These are phyloP conservation scores for Cyclotella cryptica DNA, from an alignment of 108 stramenopile species.

Conservation along the genomic window DNA sequence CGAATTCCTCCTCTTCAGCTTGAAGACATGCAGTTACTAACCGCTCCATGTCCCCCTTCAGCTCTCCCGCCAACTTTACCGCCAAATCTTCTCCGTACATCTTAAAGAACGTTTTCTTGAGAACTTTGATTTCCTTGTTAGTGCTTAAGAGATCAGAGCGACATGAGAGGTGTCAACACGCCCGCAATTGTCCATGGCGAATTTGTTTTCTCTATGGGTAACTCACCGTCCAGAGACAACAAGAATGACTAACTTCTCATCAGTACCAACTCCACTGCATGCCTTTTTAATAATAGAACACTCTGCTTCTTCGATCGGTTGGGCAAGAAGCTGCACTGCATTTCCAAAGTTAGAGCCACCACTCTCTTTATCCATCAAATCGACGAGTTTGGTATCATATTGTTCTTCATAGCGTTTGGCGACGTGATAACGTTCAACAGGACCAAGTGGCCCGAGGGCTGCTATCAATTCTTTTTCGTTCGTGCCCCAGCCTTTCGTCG, in stretches of 20 bases:
- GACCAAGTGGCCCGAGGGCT: slow-evolving; percentile 10
- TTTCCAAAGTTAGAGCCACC: slow-evolving; percentile 8
- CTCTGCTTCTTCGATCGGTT: slow-evolving; percentile 17
- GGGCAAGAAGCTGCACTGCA: slow-evolving; percentile 10
- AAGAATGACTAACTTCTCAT: slow-evolving; percentile 11
- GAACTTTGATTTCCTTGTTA: slow-evolving; percentile 17
- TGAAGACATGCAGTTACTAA: slow-evolving; percentile 14
- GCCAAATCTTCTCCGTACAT: slow-evolving; percentile 14
- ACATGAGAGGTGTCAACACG: background rate
- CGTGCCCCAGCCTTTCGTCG: slow-evolving; percentile 9
- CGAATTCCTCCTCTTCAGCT: slow-evolving; percentile 5
- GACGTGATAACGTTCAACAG: slow-evolving; percentile 7
- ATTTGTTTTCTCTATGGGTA: background rate
- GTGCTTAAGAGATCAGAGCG: background rate
- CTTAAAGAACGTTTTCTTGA: slow-evolving; percentile 4
- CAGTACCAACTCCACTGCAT: background rate
- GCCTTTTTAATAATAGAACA: slow-evolving; percentile 8
- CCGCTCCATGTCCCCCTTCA: background rate
- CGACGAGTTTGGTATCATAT: background rate
- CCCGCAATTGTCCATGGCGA: background rate
- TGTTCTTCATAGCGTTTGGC: slow-evolving; percentile 8
- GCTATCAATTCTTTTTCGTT: slow-evolving; percentile 6
- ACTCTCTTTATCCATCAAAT: slow-evolving; percentile 16
- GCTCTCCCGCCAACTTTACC: background rate
- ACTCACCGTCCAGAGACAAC: slow-evolving; percentile 13